Evolutionary conservation across 352 stramenopile genomes (phyloP), one percentile per base, ranked within the genome.

Genomic region (Elongisporangium senticosum): DNA sequence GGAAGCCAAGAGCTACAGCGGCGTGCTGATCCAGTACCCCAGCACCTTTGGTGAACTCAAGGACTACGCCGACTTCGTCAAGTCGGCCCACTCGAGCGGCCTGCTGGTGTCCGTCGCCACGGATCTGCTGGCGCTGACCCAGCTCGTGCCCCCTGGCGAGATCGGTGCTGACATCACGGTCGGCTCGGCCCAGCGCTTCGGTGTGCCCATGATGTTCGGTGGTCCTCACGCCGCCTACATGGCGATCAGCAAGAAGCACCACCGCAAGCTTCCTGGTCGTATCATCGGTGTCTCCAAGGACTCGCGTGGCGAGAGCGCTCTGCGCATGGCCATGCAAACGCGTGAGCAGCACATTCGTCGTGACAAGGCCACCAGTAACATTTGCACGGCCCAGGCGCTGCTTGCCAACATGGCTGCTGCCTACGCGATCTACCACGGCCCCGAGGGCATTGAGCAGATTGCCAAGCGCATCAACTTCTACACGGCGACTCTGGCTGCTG

Each of bases 251-350:
- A 94, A 98, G 64, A 88, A 97, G 65, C 97, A 98, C 77, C 90
- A 96, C 55, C 92, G 97, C 53, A 98, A 98, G 72, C 97, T 99
- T 80, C 96, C 97, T 11, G 98, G 96, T 14, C 86, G 98, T 55
- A 99, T 99, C 67, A 99, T 99, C 63, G 98, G 98, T 53, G 97
- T 99, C 11, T 98, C 96, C 7, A 87, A 98, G 51, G 97, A 99
- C 72, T 87, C 90, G 14, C 74, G 91, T n/a, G 96, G 96, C 24
- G 97, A 99, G 61, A 92, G 84, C 0, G 95, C 90, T 40, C 76
- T 99, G 49, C 89, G 97, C 23, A 99, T 99, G 96, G 97, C 97
- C 19, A 99, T 99, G 95, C 97, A 99, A 82, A 99, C 97, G 7
- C 91, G 97, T 58, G 97, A 99, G 72, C 93, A 98, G 72, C 96